A percentile compares a stretch with the other conserved stretches of the same genome.
Conservation (phyloP, 306 rosid species). For the Lathyrus tuberosus region DNA sequence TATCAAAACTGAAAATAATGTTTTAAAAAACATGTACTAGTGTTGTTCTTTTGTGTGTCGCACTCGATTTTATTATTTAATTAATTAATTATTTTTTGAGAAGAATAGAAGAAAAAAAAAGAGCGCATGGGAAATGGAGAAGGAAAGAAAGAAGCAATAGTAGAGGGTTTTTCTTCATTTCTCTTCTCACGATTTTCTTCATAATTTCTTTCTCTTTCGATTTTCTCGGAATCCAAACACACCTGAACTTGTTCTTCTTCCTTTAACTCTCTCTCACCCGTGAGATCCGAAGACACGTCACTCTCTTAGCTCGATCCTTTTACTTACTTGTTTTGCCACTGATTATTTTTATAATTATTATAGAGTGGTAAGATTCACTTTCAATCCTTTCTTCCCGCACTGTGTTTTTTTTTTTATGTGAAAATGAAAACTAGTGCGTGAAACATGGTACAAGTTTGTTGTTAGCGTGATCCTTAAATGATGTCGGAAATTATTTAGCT, state of each 20-base stretch:
- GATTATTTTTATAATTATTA: background rate
- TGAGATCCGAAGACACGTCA: constrained; percentile 52
- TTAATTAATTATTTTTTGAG: background rate
- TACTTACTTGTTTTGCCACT: constrained; percentile 42
- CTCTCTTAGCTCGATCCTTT: constrained; percentile 22
- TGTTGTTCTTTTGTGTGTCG: constrained; percentile 29
- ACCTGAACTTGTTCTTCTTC: constrained; percentile 1
- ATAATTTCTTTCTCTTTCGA: constrained; percentile 37
- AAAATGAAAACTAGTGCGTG: background rate
- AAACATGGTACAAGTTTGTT: constrained; percentile 3
- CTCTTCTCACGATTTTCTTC: constrained; percentile 19
- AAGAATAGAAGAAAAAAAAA: constrained; percentile 18
- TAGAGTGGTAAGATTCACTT: constrained; percentile 54
- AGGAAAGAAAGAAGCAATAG: constrained; percentile 12
- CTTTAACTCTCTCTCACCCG: background rate
- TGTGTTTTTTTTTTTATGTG: constrained; percentile 18
- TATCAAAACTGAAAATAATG: constrained; percentile 40
- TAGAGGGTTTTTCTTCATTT: constrained; percentile 35
- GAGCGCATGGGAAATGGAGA: constrained; percentile 57
- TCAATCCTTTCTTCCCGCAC: background rate
- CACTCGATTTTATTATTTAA: background rate
- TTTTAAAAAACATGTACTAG: background rate
- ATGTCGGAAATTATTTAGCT: background rate
- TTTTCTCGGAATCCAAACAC: constrained; percentile 54
- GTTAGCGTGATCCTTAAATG: constrained; percentile 34